These are phyloP conservation scores for Epichloe hybrida DNA, from an alignment of 2,329 filamentous ascomycete genomes.

Conservation along the genomic window DNA sequence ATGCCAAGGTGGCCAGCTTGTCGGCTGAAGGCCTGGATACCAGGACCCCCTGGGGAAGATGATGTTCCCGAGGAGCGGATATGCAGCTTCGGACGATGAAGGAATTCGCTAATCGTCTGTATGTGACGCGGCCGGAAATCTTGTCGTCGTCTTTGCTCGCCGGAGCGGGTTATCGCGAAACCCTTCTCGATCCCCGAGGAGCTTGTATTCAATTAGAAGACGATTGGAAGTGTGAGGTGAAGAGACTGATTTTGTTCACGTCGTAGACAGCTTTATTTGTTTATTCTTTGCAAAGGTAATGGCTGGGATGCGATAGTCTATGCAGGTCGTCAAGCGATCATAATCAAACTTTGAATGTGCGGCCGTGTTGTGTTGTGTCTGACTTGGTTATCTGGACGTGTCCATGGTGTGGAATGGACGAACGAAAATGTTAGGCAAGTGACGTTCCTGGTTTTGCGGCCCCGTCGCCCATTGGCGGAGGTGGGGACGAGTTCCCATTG, in stretches of 20 bases:
- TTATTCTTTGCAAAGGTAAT: neutral
- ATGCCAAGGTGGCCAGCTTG: constrained; percentile 5
- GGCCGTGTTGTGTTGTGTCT: neutral
- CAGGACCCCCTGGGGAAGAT: neutral
- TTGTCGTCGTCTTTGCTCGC: too few relatives aligned
- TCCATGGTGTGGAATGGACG: neutral
- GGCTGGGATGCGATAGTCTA: neutral
- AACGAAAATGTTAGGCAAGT: neutral
- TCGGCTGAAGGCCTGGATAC: neutral
- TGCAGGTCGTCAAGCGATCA: neutral
- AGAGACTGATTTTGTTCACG: too few relatives aligned
- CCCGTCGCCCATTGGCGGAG: neutral
- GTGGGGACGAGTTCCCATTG: neutral
- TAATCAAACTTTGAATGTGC: neutral
- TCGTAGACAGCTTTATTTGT: neutral
- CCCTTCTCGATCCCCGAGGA: too few relatives aligned
- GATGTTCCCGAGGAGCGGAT: neutral
- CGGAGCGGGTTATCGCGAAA: too few relatives aligned
- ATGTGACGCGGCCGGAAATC: neutral
- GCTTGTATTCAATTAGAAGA: too few relatives aligned
- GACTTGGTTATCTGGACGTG: neutral
- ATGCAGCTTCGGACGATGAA: too few relatives aligned
- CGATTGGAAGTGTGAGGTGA: too few relatives aligned
- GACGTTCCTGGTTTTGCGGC: neutral
- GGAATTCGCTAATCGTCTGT: neutral